Evolutionary conservation across 202 grass and related monocot genomes (phyloP).

Genomic region (Miscanthus sacchariflorus): DNA sequence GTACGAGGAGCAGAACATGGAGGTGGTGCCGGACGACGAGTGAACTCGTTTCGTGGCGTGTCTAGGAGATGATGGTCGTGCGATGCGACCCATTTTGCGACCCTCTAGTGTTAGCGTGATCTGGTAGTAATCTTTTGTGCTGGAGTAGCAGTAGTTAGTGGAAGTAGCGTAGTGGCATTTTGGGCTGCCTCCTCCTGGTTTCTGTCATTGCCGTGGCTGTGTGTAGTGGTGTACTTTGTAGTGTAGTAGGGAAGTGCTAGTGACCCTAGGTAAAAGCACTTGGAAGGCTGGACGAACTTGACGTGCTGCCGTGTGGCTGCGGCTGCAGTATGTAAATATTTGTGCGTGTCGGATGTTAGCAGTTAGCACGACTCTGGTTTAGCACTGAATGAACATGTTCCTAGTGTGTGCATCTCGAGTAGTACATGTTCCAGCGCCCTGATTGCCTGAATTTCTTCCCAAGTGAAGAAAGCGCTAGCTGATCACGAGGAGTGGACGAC

Average conservation of each 20-base stretch:
- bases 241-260: not conserved
- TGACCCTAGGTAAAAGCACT: not conserved
- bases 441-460: not conserved
- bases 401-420: not conserved
- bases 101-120: not conserved
- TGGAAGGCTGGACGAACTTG: not conserved
- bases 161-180: not conserved
- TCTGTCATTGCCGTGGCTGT: not conserved
- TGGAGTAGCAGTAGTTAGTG: not conserved
- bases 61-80: not conserved
- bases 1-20: slow-evolving; percentile 87
- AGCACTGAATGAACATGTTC: no score
- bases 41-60: slow-evolving; percentile 9
- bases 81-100: slow-evolving; percentile 20
- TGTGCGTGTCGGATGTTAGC: not conserved
- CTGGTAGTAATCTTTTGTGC: slow-evolving; percentile 6
- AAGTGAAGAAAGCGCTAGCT: no score
- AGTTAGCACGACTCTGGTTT: not conserved
- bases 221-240: not conserved
- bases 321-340: slow-evolving; percentile 22
- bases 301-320: not conserved
- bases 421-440: not conserved
- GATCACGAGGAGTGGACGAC: no score
- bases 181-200: not conserved
- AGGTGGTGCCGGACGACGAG: slow-evolving; percentile 57